Evolutionary conservation across 352 stramenopile genomes (phyloP), one percentile per base, ranked within the genome.

Genomic region (Peronospora farinosa): DNA sequence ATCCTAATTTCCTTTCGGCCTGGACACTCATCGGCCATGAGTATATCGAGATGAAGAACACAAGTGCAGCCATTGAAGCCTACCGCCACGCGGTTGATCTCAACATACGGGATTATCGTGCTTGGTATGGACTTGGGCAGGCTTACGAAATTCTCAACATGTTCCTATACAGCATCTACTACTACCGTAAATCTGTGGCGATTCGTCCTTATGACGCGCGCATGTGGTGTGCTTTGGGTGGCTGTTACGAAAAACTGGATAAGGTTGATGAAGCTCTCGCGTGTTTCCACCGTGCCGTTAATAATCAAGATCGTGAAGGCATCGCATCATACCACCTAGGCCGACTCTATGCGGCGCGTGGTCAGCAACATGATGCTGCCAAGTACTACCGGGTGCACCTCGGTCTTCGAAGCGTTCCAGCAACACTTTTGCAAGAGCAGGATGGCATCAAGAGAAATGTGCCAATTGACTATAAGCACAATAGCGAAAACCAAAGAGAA

Each of bases 1-100:
- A 99, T 72, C 87, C 83, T 3, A 88, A 88, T 11, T 98, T 97
- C 59, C 67, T 98, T 4, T 97, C 86, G 30, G 95, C 96, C 0
- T 99, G 96, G 95, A 99, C 95, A 25, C 76, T 99, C 7, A 97
- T 99, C 51, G 96, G 96, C 9, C 96, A 99, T 70, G 96, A 99
- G 68, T 98, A 97, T 69, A 85, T 99, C 25, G 96, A 99, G 69
- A 91, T 98, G 77, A 98, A 98, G 67, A 98, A 99, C 67, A 98
- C 95, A 27, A 92, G 89, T 40, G 92, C 92, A 7, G 96, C 96
- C 11, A 96, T 99, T 45, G 95, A 98, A 69, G 86, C 89, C 3
- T 98, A 99, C 61, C 88, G 95, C 16, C 82, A 95, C 42, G 96
- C 95, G 1, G 69, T 87, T 41, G 88, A 97, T 63, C 82, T 98